Conservation (phyloP, 768 basidiomycete species). For the Sporobolomyces phaffii region DNA sequence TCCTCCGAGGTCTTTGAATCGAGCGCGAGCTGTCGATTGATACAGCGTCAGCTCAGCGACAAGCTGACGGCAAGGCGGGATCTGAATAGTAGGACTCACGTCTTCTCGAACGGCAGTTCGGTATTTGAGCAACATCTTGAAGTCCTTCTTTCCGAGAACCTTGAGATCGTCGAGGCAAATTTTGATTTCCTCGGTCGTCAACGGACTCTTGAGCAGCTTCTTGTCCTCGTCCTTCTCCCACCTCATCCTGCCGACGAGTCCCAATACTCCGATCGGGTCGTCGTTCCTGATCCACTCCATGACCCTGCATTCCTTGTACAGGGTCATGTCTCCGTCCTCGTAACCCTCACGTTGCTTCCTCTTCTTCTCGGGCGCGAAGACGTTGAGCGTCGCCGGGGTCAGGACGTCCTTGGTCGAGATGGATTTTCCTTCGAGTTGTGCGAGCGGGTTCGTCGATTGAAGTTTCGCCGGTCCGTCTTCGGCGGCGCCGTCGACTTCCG, state of each 20-base stretch:
- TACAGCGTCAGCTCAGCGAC: no score
- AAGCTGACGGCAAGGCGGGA: no score
- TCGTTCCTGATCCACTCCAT: slow-evolving; percentile 61
- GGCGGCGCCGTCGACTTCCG: slow-evolving; percentile 58
- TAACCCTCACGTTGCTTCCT: slow-evolving; percentile 88
- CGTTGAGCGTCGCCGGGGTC: slow-evolving; percentile 69
- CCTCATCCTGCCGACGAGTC: slow-evolving; percentile 66
- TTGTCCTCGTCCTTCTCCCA: slow-evolving; percentile 81
- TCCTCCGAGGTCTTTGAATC: slow-evolving; percentile 65
- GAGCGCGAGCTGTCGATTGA: slow-evolving; percentile 71
- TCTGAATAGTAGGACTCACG: no score
- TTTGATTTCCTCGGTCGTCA: slow-evolving; percentile 73
- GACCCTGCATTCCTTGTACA: slow-evolving; percentile 69
- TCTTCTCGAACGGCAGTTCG: slow-evolving; percentile 78
- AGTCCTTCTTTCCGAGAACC: slow-evolving; percentile 95
- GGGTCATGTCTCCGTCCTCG: slow-evolving; percentile 83
- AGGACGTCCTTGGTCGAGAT: slow-evolving; percentile 40
- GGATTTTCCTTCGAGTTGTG: slow-evolving; percentile 20
- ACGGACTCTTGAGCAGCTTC: slow-evolving; percentile 66
- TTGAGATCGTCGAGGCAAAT: slow-evolving; percentile 86
- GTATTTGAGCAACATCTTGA: slow-evolving; percentile 90
- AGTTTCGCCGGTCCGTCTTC: slow-evolving; percentile 26
- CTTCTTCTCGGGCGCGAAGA: slow-evolving; percentile 97
- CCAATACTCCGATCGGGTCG: slow-evolving; percentile 75
- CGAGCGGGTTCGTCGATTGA: slow-evolving; percentile 33